Evolutionary conservation across 371 early-diverging fungal genomes (phyloP), one percentile per base, ranked within the genome.

Genomic region (Mucor irregularis): DNA sequence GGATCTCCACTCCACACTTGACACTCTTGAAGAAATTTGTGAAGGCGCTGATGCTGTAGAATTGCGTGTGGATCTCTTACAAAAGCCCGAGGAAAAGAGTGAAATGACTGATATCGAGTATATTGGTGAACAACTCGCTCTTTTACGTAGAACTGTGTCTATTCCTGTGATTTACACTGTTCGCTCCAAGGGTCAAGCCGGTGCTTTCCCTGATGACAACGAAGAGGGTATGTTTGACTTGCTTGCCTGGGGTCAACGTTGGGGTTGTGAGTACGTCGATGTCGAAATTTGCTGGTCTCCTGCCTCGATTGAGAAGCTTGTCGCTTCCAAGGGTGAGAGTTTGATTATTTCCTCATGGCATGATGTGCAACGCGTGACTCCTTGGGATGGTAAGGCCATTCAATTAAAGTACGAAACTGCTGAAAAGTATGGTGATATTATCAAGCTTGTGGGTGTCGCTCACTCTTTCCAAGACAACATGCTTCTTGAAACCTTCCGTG

Each of bases 81-180:
- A 73, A 49, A 65, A 65, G 14, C 77, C 81, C 5, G 80, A 78
- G 26, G 57, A 73, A 30, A 53, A 56, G 38, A 62, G 63, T 6
- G 53, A 58, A 14, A 62, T 61, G 30, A 56, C 70, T 13, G 76
- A 82, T 40, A 71, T 81, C 5, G 88, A 89, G 16, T 90, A 84
- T 56, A 84, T 94, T 35, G 87, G 84, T 25, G 70, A 82, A 25
- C 96, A 97, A 68, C 71, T 98, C 9, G 79, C 91, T 4, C 61
- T 90, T 38, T 74, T 97, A 5, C 85, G 93, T 24, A 85, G 90
- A 38, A 69, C 77, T 40, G 81, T 53, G 17, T 31, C 66, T 11
- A 68, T 96, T 48, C 97, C 98, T 7, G 86, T 98, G 6, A 87
- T 98, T 8, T 98, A 83, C 66, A 98, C 98, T 13, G 94, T 98